These are phyloP conservation scores for Adansonia madagascariensis DNA, from an alignment of 441 rosid genomes.

Conservation along the genomic window DNA sequence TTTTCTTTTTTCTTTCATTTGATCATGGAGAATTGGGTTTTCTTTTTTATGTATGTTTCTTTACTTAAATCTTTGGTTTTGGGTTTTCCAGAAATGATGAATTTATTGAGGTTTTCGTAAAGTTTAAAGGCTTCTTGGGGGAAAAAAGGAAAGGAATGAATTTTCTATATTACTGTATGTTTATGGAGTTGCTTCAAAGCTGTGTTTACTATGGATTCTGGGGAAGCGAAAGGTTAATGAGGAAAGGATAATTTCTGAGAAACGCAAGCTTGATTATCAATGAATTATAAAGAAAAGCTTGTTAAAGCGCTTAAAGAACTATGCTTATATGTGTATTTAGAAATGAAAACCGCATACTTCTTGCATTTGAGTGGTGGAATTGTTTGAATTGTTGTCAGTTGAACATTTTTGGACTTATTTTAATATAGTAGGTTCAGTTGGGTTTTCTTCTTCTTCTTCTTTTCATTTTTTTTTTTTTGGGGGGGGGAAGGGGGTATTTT, in stretches of 20 bases:
- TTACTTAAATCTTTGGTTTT: slow-evolving; percentile 1
- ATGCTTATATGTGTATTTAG: too few species aligned
- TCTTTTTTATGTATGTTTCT: neutral
- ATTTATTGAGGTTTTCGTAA: neutral
- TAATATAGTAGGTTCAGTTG: neutral
- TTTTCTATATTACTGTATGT: neutral
- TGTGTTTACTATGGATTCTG: too few species aligned
- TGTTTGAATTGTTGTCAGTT: too few species aligned
- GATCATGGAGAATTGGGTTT: neutral
- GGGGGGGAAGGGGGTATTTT: neutral
- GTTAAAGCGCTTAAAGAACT: too few species aligned
- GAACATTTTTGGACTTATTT: neutral
- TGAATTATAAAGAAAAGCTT: too few species aligned
- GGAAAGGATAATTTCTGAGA: too few species aligned
- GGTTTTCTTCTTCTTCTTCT: neutral
- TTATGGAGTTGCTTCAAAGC: too few species aligned
- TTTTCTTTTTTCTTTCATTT: neutral
- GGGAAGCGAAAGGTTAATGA: neutral
- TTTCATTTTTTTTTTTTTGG: neutral
- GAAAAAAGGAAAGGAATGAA: neutral
- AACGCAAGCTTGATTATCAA: too few species aligned
- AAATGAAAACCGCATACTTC: too few species aligned
- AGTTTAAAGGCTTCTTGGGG: neutral
- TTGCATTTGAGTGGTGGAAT: too few species aligned
- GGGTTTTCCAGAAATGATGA: slow-evolving; percentile 6